Base-by-base conservation (phyloP, 192 early-diverging fungal genomes). In the Podila verticillata region DNA sequence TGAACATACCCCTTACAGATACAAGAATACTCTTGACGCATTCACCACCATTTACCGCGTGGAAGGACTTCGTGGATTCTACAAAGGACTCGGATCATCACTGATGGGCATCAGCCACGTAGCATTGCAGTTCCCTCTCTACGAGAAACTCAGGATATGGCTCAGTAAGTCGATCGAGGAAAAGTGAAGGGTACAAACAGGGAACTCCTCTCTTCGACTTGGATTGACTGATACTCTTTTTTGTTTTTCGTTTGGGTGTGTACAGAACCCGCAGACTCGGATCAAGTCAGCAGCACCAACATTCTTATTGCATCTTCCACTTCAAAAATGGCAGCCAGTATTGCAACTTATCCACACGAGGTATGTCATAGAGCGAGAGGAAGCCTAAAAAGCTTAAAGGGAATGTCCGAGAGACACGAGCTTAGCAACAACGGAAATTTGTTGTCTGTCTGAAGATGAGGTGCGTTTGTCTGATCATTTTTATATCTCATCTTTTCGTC, bases 321-420 rank as follows among this genome's bases (percentile, higher is more conserved):
- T 7, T 95, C 96, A 15, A 99, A 99, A 77, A 93, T 97, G 90
- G 87, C 93, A 7, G 97, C 97, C 7, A 92, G 91, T 65, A 86
- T 90, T 30, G 91, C 90, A 7, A 98, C 97, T 19, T 99, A 99
- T 70, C 97, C 97, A 26, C 97, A 99, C 75, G 97, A 99, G 84
- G 94, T 94, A 61, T 61, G 59, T 29, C 0, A 69, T 7, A 15
- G 44, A 10, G 22, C 32, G 17, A 32, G 24, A 12, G 22, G 10
- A 51, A 7, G 48, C 22, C 22, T 24, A n/a, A 54, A 24, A 24
- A 17, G 20, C 3, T 7, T 24, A 47, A 47, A 15, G 44, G 44
- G 44, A 15, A 47, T 9, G 15, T 15, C 6, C 22, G 51, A 7
- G 24, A 54, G n/a, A 54, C 24, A 26, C 24, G 51, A 54, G 24